Base-by-base conservation (phyloP, 2,329 filamentous ascomycete species). In the Septoria linicola region DNA sequence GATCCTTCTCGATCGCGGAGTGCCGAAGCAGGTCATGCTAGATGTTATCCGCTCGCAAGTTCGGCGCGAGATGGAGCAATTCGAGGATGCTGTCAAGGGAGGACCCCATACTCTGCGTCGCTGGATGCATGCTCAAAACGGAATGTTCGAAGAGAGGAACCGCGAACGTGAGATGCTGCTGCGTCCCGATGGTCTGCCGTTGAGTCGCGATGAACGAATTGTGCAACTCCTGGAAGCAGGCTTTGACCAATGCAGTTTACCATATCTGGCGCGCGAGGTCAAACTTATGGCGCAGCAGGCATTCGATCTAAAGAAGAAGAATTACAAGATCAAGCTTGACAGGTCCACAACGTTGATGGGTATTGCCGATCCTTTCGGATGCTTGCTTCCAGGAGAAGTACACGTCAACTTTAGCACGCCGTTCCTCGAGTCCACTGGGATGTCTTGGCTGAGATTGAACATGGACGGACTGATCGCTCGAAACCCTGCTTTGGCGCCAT, bases 401-500 rank as follows among this genome's bases (percentile, higher is more conserved):
- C 83, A 87, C 31, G 61, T 91, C 0, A 76, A 79, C 0, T 89
- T 90, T 56, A 87, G 85, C 0, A 67, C 65, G 2, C 68, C 77
- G n/a, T 86, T 88, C 54, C 59, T 68, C 0, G 76, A 82, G 1
- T 67, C 71, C 0, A 78, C 79, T 13, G 51, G 37, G 21, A 41
- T 40, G 41, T 25, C 41, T 21, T 80, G 79, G 34, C 78, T 76
- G 0, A 64, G 78, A 4, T 66, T 89, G 1, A 72, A 83, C 31
- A 75, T 76, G 13, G 79, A 89, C 11, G 70, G 88, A 0, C 72
- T 92, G 0, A 83, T 91, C 0, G 82, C 83, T 0, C 77, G 88
- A 16, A 81, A 83, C 1, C 88, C 88, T 0, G 83, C 86, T 0
- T 81, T 89, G 61, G 80, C 84, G 17, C 74, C 76, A 0, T 88